A percentile compares a stretch with the other conserved stretches of the same genome.
Conservation (phyloP, 148 eudicot genomes). For the Talinum fruticosum region DNA sequence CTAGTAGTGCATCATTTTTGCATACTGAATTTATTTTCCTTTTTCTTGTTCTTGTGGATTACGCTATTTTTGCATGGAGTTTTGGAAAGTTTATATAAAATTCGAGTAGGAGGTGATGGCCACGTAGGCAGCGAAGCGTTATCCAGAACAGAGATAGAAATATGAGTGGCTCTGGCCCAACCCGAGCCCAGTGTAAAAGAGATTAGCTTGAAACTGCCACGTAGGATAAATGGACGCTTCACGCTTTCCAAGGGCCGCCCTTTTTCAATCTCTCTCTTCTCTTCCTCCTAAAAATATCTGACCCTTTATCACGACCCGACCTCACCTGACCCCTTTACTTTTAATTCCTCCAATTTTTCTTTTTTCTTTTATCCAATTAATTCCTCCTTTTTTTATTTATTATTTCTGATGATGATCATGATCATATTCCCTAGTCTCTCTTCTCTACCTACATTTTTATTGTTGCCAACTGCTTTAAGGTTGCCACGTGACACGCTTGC, state of each 20-base stretch:
- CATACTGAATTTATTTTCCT: no score
- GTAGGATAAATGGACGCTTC: constrained; percentile 31
- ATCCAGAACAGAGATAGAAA: constrained; percentile 16
- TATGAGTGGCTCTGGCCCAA: constrained; percentile 13
- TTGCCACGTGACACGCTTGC: background rate
- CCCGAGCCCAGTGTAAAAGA: background rate
- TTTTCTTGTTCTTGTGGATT: background rate
- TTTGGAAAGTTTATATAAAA: background rate
- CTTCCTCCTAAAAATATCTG: constrained; percentile 24
- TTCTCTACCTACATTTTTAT: no score
- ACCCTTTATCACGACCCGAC: background rate
- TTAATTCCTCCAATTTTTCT: no score
- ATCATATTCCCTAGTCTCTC: no score
- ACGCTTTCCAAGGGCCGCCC: constrained; percentile 31
- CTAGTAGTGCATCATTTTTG: no score
- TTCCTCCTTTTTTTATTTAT: no score
- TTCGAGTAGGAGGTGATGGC: background rate
- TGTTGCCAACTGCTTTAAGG: no score
- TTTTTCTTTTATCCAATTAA: no score
- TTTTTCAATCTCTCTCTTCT: background rate
- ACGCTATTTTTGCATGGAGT: background rate
- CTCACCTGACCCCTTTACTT: background rate
- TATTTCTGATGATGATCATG: no score
- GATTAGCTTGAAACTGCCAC: constrained; percentile 36
- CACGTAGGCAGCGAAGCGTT: constrained; percentile 23